Base-by-base conservation (phyloP, 2,329 filamentous ascomycete species). In the Ceratocystis ficicola region DNA sequence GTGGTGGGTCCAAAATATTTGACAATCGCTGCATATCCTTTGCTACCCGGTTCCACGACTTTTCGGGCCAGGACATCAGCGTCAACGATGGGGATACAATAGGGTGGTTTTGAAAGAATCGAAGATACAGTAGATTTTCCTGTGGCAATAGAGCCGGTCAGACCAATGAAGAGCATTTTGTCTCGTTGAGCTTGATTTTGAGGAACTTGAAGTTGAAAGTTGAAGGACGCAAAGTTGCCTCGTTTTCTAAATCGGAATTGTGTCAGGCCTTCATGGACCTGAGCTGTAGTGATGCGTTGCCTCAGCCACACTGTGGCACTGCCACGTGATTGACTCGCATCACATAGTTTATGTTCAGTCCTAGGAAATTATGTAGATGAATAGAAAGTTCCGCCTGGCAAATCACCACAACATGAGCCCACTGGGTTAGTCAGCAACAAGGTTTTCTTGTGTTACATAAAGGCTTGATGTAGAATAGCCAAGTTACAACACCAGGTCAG, bases 101-200 rank as follows among this genome's bases (percentile, higher is more conserved):
- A 89, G 0, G 93, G 94, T 4, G 89, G 80, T 3, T 84, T 81
- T 63, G 88, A 85, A 71, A 99, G 88, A 71, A 96, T 82, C 48
- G 82, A 80, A 32, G 94, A 96, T 65, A 96, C 91, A 70, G 93
- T 99, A 59, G 93, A 96, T 83, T 99, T 99, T 75, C 94, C 94
- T 5, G 94, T 99, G 68, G 94, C 94, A 73, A 99, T 97, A 68
- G 92, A 96, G 74, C 94, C 94, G 7, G 94, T 99, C 30, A 99
- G 85, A 66, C 94, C 94, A 71, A 99, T 91, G 72, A 99, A 86
- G 62, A 97, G 84, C 94, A 97, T 97, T n/a, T 28, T 65, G 52
- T 36, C 7, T 59, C 6, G 52, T 30, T 10, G 17, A 5, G 32
- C 55, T 32, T 36, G 55, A 36, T 25, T 10, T 25, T 36, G 17